Evolutionary conservation across 1,139 yeast genomes (phyloP).

Genomic region (Hyphopichia khmerensis): DNA sequence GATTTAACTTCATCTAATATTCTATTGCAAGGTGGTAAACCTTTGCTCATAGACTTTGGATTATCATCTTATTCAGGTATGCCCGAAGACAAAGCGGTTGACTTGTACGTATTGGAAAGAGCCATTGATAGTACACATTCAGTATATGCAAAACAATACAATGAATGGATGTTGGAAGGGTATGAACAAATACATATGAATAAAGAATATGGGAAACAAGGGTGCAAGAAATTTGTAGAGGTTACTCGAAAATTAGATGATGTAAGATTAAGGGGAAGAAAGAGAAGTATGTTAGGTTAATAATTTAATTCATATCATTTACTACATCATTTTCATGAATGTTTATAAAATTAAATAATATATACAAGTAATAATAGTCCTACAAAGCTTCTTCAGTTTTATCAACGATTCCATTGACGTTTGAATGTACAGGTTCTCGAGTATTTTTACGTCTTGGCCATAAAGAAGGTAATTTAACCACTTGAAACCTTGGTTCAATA

Average conservation of each 20-base stretch:
- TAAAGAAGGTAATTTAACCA: conserved; percentile 76
- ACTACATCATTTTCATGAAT: no score
- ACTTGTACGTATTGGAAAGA: conserved; percentile 87
- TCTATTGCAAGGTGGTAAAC: conserved; percentile 49
- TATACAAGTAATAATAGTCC: background rate
- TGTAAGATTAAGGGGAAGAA: conserved; percentile 89
- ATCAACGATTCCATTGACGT: conserved; percentile 13
- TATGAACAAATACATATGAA: conserved; percentile 47
- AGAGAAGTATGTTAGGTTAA: conserved; percentile 89
- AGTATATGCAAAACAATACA: conserved; percentile 59
- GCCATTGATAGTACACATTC: conserved; percentile 94
- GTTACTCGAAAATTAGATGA: conserved; percentile 68
- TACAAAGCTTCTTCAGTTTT: conserved; percentile 8
- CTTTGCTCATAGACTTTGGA: conserved; percentile 89
- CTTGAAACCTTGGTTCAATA: conserved; percentile 90
- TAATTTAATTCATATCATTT: no score
- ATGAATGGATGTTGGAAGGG: conserved; percentile 72
- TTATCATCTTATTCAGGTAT: conserved; percentile 73
- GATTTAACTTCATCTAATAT: conserved; percentile 92
- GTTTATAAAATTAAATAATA: background rate
- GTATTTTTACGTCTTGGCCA: conserved; percentile 90
- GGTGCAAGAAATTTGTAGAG: conserved; percentile 48
- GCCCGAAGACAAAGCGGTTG: conserved; percentile 95
- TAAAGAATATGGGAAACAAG: conserved; percentile 25
- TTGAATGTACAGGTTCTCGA: conserved; percentile 30